phyloP scores from a whole-genome alignment of 2,329 filamentous ascomycete species.

The Teratosphaeria epicoccoides region DNA sequence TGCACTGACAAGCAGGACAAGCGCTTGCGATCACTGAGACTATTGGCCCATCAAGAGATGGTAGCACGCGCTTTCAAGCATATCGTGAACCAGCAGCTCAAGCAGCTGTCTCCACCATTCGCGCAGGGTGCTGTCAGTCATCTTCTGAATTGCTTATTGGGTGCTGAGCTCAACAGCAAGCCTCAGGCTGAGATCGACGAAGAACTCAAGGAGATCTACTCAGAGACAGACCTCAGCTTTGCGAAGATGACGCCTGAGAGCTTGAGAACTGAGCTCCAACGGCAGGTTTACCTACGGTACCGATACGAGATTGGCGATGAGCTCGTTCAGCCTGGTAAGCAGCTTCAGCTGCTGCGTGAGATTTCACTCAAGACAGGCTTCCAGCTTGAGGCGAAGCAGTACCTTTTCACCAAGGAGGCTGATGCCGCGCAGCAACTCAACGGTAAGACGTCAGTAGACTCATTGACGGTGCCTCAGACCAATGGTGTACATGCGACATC shows the following conservation, averaged over 20 bases:
- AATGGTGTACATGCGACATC: slow-evolving; percentile 20
- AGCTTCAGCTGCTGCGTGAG: slow-evolving; percentile 79
- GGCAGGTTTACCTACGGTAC: slow-evolving; percentile 64
- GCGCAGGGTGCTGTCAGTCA: slow-evolving; percentile 73
- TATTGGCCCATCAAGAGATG: slow-evolving; percentile 82
- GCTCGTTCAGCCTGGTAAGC: slow-evolving; percentile 59
- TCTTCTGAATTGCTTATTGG: slow-evolving; percentile 86
- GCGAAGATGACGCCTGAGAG: slow-evolving; percentile 64
- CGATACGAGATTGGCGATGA: slow-evolving; percentile 59
- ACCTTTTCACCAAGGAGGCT: slow-evolving; percentile 49
- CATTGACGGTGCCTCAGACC: slow-evolving; percentile 21
- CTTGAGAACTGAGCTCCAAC: slow-evolving; percentile 58
- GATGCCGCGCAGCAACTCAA: slow-evolving; percentile 10
- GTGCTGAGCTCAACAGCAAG: slow-evolving; percentile 61
- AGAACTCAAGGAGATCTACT: slow-evolving; percentile 63
- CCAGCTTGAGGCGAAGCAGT: slow-evolving; percentile 72
- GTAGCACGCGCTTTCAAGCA: slow-evolving; percentile 94
- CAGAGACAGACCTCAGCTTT: slow-evolving; percentile 75
- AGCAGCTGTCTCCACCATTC: slow-evolving; percentile 67
- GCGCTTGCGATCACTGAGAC: slow-evolving; percentile 65
- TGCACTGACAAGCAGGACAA: slow-evolving; percentile 44
- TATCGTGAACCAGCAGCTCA: slow-evolving; percentile 66
- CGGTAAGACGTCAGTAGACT: slow-evolving; percentile 21
- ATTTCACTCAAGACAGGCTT: slow-evolving; percentile 80
- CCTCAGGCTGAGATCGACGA: slow-evolving; percentile 70